Evolutionary conservation across 768 basidiomycete species (phyloP), one percentile per base, ranked within the genome.

Genomic region (Podaxis sp.): DNA sequence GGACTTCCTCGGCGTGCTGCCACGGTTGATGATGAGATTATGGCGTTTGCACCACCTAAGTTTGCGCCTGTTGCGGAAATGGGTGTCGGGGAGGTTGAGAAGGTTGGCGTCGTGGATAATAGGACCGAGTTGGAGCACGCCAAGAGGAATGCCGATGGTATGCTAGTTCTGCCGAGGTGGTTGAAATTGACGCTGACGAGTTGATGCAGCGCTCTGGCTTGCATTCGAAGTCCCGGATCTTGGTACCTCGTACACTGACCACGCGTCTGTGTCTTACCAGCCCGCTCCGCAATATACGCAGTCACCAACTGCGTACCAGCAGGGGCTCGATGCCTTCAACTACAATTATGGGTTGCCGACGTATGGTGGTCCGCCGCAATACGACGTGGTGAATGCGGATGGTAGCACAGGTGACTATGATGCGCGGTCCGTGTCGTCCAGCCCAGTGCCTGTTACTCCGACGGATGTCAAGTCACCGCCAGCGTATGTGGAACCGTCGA

Each of bases 371-470:
- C 42, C 61, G 26, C 52, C 61, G 11, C 52, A 40, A 40, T 63
- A 39, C 11, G 38, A 52, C 12, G n/a, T 42, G 39, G 17, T 30
- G 39, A n/a, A 33, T 9, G 33, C n/a, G 6, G 59, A 52, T 17
- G 28, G 57, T 4, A 26, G 49, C 49, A 51, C 24, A 5, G 13
- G 49, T 8, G 53, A 30, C 28, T 56, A 30, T 7, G 61, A 49
- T 11, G 24, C 19, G 30, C 44, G 48, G 13, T 63, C 61, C 1
- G 30, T 8, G 61, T 51, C 55, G 22, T 63, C 61, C 4, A 63
- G 54, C 15, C 61, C 61, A 11, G 55, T 30, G 42, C 61, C 61
- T 13, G 12, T 56, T n/a, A 62, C 53, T 28, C 53, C 61, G 30
- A 15, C 42, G 44, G 61, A 62, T 17, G 33, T 46, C 12, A 48